Conservation (phyloP, 75 land plant genomes). For the Cryptomeria japonica region DNA sequence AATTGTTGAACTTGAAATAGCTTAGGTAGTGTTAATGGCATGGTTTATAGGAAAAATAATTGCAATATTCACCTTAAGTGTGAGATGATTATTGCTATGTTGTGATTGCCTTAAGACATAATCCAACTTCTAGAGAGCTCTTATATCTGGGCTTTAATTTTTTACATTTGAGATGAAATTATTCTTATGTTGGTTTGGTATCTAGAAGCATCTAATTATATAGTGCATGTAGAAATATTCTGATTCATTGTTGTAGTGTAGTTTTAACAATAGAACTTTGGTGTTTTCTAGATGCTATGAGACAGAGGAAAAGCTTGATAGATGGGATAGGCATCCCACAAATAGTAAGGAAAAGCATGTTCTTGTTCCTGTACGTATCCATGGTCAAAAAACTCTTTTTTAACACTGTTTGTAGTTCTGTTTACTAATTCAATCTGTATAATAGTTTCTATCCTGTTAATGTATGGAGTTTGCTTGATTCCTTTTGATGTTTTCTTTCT, state of each 20-base stretch:
- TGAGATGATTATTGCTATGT: background rate
- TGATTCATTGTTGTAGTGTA: background rate
- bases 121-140: background rate
- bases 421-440: background rate
- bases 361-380: constrained; percentile 26
- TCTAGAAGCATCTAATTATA: background rate
- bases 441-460: background rate
- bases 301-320: constrained; percentile 38
- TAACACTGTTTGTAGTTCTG: background rate
- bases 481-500: background rate
- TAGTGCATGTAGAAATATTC: background rate
- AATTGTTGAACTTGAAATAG: background rate
- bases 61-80: background rate
- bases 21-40: background rate
- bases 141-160: background rate
- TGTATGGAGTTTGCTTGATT: background rate
- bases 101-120: background rate
- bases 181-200: background rate
- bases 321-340: constrained; percentile 40
- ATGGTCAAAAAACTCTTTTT: background rate
- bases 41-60: background rate
- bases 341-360: constrained; percentile 34
- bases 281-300: constrained; percentile 33
- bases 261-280: constrained; percentile 3
- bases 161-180: background rate